phyloP scores from a whole-genome alignment of 768 basidiomycete species.

The Coprinopsis marcescibilis region DNA sequence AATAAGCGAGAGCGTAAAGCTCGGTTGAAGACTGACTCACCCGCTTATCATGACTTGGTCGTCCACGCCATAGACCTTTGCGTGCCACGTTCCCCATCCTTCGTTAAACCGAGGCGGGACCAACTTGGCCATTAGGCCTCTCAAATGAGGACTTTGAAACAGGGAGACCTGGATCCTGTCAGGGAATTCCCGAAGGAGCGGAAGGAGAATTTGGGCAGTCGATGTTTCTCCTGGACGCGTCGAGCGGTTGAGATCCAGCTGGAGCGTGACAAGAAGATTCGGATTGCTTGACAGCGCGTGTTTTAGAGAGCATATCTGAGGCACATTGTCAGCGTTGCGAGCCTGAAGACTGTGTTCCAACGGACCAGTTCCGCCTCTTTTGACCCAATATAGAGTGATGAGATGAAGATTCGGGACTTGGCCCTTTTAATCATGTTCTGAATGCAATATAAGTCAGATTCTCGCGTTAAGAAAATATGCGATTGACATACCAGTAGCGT shows the following conservation, averaged over 20 bases:
- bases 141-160: constrained; percentile 83
- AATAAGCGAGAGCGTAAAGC: not conserved
- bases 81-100: constrained; percentile 98
- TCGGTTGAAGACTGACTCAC: constrained; percentile 34
- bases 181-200: constrained; percentile 69
- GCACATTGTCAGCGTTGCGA: not conserved
- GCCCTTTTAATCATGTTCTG: constrained; percentile 80
- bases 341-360: constrained; percentile 8
- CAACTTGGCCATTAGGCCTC: constrained; percentile 64
- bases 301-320: constrained; percentile 67
- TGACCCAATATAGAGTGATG: constrained; percentile 83
- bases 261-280: constrained; percentile 59
- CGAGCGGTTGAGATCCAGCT: constrained; percentile 77
- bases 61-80: constrained; percentile 92
- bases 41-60: constrained; percentile 91
- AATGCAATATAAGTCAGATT: not conserved
- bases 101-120: constrained; percentile 95
- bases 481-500: constrained; percentile 43
- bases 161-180: constrained; percentile 70
- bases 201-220: constrained; percentile 60
- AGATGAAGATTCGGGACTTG: constrained; percentile 76
- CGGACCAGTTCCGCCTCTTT: constrained; percentile 74
- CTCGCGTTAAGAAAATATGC: not conserved
- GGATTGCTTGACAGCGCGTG: constrained; percentile 53
- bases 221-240: constrained; percentile 70